Base-by-base conservation (phyloP, 495 filamentous ascomycete species). In the Podospora didyma region DNA sequence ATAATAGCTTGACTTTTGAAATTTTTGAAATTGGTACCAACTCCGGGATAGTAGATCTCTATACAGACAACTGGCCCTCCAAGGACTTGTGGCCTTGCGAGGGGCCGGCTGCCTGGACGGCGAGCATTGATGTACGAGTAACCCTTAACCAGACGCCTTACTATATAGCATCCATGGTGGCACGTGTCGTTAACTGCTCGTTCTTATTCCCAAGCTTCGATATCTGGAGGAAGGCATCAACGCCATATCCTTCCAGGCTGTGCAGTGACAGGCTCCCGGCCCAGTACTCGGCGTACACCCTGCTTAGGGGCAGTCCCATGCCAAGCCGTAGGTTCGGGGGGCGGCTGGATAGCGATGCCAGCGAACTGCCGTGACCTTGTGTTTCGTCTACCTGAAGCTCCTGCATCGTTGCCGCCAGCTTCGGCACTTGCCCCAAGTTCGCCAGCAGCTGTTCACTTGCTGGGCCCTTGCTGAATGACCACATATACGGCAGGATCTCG, bases 221-320 rank as follows among this genome's bases (percentile, higher is more conserved):
- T 37, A 99, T 96, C 71, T 97, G 93, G 58, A 99, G 70, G 68
- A 97, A 99, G 1, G 89, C 93, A 74, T 99, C 94, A n/a, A 95
- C 91, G 2, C 94, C 94, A 62, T 97, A 99, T 0, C 94, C 94
- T 63, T 97, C 94, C 35, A 99, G 73, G 68, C 87, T 96, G 69
- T 97, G 94, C 57, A 97, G 65, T 67, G 96, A 90, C 22, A 99
- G 71, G 67, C 82, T 93, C 1, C 94, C 94, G 7, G 95, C 94
- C 94, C 94, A 99, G 72, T 97, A 98, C 71, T 99, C 93, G 16
- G 95, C 93, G 69, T 97, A 99, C 14, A 97, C 89, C 57, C 91
- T 82, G 59, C 90, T 95, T 77, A 97, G 87, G 0, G 94, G 95
- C 50, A 99, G 71, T 2, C 94, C 94, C 80, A 99, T 96, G 10